Evolutionary conservation across 805 yeast species (phyloP), one percentile per base, ranked within the genome.

Genomic region (Yarrowia sp.): DNA sequence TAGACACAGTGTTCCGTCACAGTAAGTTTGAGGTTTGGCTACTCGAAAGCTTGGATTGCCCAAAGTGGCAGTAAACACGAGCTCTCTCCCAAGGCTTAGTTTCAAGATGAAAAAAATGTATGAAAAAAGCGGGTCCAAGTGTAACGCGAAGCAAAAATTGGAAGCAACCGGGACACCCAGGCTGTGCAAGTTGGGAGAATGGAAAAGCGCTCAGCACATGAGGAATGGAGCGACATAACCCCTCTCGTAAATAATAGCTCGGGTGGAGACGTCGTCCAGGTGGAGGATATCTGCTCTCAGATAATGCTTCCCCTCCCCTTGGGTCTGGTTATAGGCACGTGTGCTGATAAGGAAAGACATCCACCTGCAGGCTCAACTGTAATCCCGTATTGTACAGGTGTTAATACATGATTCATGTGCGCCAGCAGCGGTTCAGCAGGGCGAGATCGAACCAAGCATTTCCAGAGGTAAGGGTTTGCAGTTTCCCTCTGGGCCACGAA

Each of bases 341-440:
- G 48, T 14, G 48, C 51, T n/a, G 53, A 48, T 48, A 48, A 48
- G 53, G 53, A 48, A 48, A 48, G 53, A 33, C 53, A 48, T 48
- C 39, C 53, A 32, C 36, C 51, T 44, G 48, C 51, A 45, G 22
- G 50, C 17, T 13, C 35, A 32, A 48, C 51, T 35, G 28, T 31
- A 22, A 22, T 22, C 28, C n/a, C 28, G 28, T 22, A 22, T n/a
- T 22, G 28, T 22, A 22, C 28, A 22, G 28, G 28, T 22, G 28
- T 22, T 22, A 3, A 31, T 48, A 48, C 55, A 48, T 48, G 55
- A 35, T 5, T 35, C 38, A 35, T 35, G 38, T 35, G 38, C 8
- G 13, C 8, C 38, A 3, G 28, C 28, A 22, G 28, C 28, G 28
- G 28, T 22, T 22, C 28, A 22, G 28, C 28, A 22, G 28, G 28